Percentiles rank a stretch among this genome's conserved stretches.
These are phyloP conservation scores for Saccharomycopsis javanensis DNA, from an alignment of 805 yeast genomes.

Conservation along the genomic window DNA sequence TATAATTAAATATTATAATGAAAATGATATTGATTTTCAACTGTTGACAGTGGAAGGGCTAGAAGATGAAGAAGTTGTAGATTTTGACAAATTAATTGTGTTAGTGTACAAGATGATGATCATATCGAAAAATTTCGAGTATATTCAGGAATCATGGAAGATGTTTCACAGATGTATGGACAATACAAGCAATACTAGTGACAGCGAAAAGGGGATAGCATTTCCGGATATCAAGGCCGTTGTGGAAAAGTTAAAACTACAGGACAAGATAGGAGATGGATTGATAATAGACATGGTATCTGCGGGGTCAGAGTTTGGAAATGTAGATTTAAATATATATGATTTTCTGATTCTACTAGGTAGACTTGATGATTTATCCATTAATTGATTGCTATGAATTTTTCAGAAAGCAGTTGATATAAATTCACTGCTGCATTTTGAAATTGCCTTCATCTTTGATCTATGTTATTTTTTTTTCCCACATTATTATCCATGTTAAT, in stretches of 20 bases:
- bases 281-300: constrained; percentile 17
- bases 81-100: constrained; percentile 14
- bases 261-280: constrained; percentile 11
- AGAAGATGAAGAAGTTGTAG: constrained; percentile 13
- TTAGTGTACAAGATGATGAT: constrained; percentile 8
- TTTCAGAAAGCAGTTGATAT: too few relatives aligned
- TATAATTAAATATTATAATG: constrained; percentile 3
- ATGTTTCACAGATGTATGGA: constrained; percentile 9
- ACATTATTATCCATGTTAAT: too few relatives aligned
- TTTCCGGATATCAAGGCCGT: constrained; percentile 15
- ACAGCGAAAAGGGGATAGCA: constrained; percentile 7
- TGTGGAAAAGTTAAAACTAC: constrained; percentile 7
- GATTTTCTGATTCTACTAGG: constrained; percentile 14
- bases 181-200: neutral
- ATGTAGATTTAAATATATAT: constrained; percentile 11
- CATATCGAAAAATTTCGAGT: constrained; percentile 10
- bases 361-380: constrained; percentile 9
- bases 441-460: too few relatives aligned
- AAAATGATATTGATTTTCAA: constrained; percentile 3
- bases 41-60: constrained; percentile 10
- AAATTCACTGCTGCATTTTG: too few relatives aligned
- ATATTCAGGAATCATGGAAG: constrained; percentile 13
- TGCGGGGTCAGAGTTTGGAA: constrained; percentile 10
- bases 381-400: too few relatives aligned
- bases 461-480: too few relatives aligned